Conservation (phyloP, 1,139 yeast species). For the Nakaseomyces bracarensis region DNA sequence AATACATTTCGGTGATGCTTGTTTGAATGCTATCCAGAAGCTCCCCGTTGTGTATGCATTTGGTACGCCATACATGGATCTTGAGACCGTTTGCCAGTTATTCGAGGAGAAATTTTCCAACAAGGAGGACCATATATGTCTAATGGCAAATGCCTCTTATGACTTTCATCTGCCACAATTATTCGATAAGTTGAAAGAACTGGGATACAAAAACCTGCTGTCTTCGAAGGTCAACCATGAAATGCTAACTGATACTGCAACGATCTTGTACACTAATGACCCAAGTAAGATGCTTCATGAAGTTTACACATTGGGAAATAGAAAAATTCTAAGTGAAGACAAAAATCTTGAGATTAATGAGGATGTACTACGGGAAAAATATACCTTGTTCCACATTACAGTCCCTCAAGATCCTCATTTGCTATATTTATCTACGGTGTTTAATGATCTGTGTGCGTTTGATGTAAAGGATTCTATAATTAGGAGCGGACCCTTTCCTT, state of each 20-base stretch:
- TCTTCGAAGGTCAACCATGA: slow-evolving; percentile 44
- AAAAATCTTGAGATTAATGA: slow-evolving; percentile 9
- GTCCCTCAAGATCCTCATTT: slow-evolving; percentile 72
- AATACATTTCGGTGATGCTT: slow-evolving; percentile 92
- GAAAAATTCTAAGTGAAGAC: slow-evolving; percentile 18
- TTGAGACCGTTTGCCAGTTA: slow-evolving; percentile 29
- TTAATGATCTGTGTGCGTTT: slow-evolving; percentile 43
- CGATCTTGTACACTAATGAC: slow-evolving; percentile 39
- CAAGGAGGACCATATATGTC: slow-evolving; percentile 37
- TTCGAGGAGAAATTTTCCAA: slow-evolving; percentile 38
- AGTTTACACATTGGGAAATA: slow-evolving; percentile 24
- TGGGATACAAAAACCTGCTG: slow-evolving; percentile 39
- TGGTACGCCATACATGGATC: slow-evolving; percentile 53
- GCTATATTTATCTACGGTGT: slow-evolving; percentile 64
- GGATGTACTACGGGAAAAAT: slow-evolving; percentile 31
- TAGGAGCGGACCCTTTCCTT: slow-evolving; percentile 58
- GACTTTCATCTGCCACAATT: slow-evolving; percentile 38
- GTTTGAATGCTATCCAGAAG: slow-evolving; percentile 68
- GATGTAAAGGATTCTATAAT: slow-evolving; percentile 35
- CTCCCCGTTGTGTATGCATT: slow-evolving; percentile 70
- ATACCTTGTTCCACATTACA: slow-evolving; percentile 59
- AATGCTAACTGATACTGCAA: slow-evolving; percentile 27
- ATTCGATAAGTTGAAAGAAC: slow-evolving; percentile 32
- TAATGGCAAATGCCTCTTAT: slow-evolving; percentile 66
- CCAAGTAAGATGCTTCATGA: slow-evolving; percentile 6